phyloP scores from a whole-genome alignment of 2,329 filamentous ascomycete genomes.

The Alternaria hordeiaustralica region DNA sequence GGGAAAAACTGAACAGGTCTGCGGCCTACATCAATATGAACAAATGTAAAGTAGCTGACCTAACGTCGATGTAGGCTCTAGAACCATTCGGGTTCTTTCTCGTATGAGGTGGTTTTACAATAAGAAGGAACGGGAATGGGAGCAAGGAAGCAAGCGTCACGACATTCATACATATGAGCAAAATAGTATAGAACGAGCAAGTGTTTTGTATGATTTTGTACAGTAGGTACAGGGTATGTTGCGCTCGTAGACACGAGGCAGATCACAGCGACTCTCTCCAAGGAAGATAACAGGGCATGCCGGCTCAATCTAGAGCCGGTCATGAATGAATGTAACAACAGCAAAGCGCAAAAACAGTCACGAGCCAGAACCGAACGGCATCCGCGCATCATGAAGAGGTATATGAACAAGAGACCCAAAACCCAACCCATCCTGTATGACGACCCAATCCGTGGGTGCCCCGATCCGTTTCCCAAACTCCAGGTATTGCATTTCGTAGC shows the following conservation, averaged over 20 bases:
- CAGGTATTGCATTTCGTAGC: constrained; percentile 27
- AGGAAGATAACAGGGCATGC: constrained; percentile 22
- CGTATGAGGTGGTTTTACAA: no score
- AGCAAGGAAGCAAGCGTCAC: neutral
- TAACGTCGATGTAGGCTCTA: no score
- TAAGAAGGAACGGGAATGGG: no score
- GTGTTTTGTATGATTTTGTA: constrained; percentile 21
- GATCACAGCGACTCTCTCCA: constrained; percentile 17
- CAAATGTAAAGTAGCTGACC: no score
- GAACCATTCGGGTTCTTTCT: no score
- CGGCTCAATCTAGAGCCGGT: constrained; percentile 9
- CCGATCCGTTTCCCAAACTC: constrained; percentile 27
- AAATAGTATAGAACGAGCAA: constrained; percentile 9
- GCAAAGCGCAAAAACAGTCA: constrained; percentile 10
- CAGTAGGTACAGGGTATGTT: constrained; percentile 14
- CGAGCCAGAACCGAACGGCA: constrained; percentile 18
- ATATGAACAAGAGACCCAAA: constrained; percentile 27
- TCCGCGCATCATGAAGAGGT: constrained; percentile 9
- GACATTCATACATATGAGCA: neutral
- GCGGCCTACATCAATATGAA: no score
- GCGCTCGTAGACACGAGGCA: constrained; percentile 14
- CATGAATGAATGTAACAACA: constrained; percentile 23
- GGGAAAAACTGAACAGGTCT: no score
- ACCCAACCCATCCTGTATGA: constrained; percentile 12
- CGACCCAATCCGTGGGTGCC: constrained; percentile 10